A percentile compares a stretch with the other conserved stretches of the same genome.
These are phyloP conservation scores for Parathielavia appendiculata DNA, from an alignment of 495 filamentous ascomycete genomes.

Conservation along the genomic window DNA sequence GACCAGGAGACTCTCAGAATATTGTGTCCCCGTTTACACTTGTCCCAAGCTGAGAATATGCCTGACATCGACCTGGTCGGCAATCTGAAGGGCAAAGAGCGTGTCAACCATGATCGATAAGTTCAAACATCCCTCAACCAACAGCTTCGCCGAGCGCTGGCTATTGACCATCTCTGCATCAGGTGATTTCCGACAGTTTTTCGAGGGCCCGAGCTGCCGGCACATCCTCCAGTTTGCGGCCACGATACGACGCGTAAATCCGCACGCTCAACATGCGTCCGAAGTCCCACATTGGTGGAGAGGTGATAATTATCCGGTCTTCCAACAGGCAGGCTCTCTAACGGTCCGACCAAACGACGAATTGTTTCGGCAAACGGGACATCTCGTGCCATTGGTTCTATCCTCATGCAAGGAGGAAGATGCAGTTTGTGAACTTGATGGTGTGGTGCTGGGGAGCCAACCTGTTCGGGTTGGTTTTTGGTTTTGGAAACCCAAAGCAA, in stretches of 20 bases:
- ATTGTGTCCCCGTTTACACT: conserved; percentile 39
- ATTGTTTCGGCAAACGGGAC: too few relatives aligned
- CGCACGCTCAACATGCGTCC: conserved; percentile 48
- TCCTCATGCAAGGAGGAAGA: too few relatives aligned
- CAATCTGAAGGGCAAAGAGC: conserved; percentile 52
- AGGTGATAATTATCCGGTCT: conserved; percentile 54
- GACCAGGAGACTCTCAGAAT: conserved; percentile 15
- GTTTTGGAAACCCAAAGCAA: too few relatives aligned
- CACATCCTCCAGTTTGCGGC: conserved; percentile 56
- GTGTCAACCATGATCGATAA: conserved; percentile 51
- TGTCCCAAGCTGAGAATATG: conserved; percentile 51
- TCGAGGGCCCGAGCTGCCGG: conserved; percentile 52
- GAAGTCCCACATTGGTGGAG: conserved; percentile 26
- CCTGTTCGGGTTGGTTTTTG: too few relatives aligned
- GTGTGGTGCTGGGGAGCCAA: too few relatives aligned
- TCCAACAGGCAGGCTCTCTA: too few relatives aligned
- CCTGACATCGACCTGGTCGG: conserved; percentile 59
- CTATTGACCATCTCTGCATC: too few relatives aligned
- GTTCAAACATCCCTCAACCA: too few relatives aligned
- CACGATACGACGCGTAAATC: conserved; percentile 56
- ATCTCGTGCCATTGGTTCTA: too few relatives aligned
- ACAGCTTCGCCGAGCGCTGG: too few relatives aligned
- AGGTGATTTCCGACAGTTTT: conserved; percentile 54
- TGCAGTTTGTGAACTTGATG: too few relatives aligned
- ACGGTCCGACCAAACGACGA: too few relatives aligned